Base-by-base conservation (phyloP, 2,329 filamentous ascomycete species). In the Fusarium humuli region DNA sequence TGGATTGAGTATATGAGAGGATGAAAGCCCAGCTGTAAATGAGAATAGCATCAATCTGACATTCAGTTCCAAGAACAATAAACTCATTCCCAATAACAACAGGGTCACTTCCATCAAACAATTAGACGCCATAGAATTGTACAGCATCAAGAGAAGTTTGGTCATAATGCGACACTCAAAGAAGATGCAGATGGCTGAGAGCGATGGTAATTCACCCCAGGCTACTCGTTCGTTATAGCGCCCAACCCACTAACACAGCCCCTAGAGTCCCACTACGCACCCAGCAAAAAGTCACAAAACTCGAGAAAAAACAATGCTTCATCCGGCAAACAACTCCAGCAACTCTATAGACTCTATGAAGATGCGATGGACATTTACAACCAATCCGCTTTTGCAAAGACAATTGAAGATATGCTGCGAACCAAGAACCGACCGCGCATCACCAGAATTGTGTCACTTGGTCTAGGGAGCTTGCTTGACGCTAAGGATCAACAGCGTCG, bases 401-500 rank as follows among this genome's bases (percentile, higher is more conserved):
- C 61, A 11, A 54, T 74, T 12, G 54, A 74, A 22, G 69, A 67
- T 12, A 68, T 73, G 61, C 59, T 73, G 3, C 44, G 49, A 13
- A 71, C 64, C 1, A 73, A 74, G 25, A 65, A 50, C 23, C 60
- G 65, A 18, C 68, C 72, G 2, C 57, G 54, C 20, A 63, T 74
- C 13, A 74, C 61, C 9, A 70, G 57, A 32, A 59, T 62, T 4
- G 55, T 74, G 5, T 74, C 72, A 11, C 32, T 74, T 7, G 72
- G 72, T 5, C 41, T 74, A 20, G 72, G 72, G 32, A 74, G 70
- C 14, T 32, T 74, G 5, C 25, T 64, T 2, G 59, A 70, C 42
- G 60, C 71, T 7, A 75, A 71, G 16, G 69, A 75, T 44, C 73
- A 75, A 27, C 57, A 58, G 23, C 73, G 73, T 16, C 67, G 73